Percentiles rank a stretch among this genome's conserved stretches.
Evolutionary conservation across 768 basidiomycete species (phyloP).

Genomic region (Termitomyces sp.): DNA sequence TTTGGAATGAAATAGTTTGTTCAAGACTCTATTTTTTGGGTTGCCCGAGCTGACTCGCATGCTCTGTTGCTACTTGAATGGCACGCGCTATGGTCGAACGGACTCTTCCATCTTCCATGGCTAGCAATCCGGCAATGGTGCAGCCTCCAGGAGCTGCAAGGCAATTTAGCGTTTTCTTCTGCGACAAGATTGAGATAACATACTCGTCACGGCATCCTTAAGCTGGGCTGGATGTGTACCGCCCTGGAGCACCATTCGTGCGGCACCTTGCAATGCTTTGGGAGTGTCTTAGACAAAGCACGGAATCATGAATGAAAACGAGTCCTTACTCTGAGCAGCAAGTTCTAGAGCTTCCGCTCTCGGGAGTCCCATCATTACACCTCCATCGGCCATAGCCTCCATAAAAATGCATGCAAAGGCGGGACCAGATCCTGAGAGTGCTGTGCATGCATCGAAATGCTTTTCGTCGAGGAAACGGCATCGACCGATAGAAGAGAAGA

Average conservation of each 20-base stretch:
- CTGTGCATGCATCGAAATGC: slow-evolving; percentile 98
- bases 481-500: slow-evolving; percentile 95
- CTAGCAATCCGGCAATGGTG: slow-evolving; percentile 94
- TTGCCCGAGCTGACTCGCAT: slow-evolving; percentile 81
- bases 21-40: slow-evolving; percentile 38
- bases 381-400: slow-evolving; percentile 98
- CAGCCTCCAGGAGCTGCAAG: slow-evolving; percentile 89
- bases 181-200: slow-evolving; percentile 20
- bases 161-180: background rate
- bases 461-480: slow-evolving; percentile 97
- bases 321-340: slow-evolving; percentile 81
- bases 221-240: slow-evolving; percentile 93
- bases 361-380: slow-evolving; percentile 99
- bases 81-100: slow-evolving; percentile 92
- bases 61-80: slow-evolving; percentile 90
- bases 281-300: background rate
- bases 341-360: slow-evolving; percentile 90
- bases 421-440: slow-evolving; percentile 92
- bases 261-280: slow-evolving; percentile 90
- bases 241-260: slow-evolving; percentile 87
- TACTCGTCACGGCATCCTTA: slow-evolving; percentile 96
- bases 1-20: background rate
- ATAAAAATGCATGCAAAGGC: slow-evolving; percentile 96
- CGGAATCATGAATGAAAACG: background rate
- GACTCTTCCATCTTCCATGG: slow-evolving; percentile 90